Percentiles rank a stretch among this genome's conserved stretches.
phyloP scores from a whole-genome alignment of 352 stramenopile species.

The Pythium angustatum region DNA sequence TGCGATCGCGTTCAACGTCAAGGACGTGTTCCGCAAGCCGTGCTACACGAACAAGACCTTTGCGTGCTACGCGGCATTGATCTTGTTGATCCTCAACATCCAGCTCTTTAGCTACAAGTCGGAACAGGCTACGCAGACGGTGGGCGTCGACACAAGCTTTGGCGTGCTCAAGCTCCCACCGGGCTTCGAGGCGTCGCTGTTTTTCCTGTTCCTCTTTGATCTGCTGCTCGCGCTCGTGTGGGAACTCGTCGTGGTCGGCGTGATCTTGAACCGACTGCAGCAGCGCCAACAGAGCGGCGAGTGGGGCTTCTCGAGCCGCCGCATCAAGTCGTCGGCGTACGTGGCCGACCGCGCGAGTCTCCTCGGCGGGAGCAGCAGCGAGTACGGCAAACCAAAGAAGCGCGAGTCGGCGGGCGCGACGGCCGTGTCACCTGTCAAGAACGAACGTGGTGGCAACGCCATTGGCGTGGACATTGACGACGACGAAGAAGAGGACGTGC shows the following conservation, averaged over 20 bases:
- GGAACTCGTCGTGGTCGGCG: conserved; percentile 59
- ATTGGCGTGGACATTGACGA: conserved; percentile 27
- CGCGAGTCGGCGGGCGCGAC: background rate
- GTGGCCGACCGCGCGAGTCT: conserved; percentile 53
- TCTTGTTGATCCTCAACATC: conserved; percentile 59
- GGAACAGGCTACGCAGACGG: conserved; percentile 41
- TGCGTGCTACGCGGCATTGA: conserved; percentile 44
- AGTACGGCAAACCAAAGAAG: conserved; percentile 16
- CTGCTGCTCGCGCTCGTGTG: conserved; percentile 51
- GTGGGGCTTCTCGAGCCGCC: conserved; percentile 22
- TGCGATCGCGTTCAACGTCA: conserved; percentile 63
- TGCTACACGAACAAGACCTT: conserved; percentile 59
- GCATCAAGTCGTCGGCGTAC: conserved; percentile 35
- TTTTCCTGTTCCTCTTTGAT: conserved; percentile 73
- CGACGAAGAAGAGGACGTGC: conserved; percentile 33
- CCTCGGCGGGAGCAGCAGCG: conserved; percentile 23
- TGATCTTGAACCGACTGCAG: conserved; percentile 55
- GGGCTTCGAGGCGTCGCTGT: conserved; percentile 60
- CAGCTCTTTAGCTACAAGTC: conserved; percentile 70
- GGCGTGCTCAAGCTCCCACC: conserved; percentile 52
- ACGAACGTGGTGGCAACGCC: conserved; percentile 1
- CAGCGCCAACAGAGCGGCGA: conserved; percentile 34
- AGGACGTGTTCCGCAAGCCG: conserved; percentile 63
- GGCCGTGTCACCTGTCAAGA: conserved; percentile 1
- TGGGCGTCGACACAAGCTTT: conserved; percentile 63